These are phyloP conservation scores for Claviceps fusiformis DNA, from an alignment of 2,329 filamentous ascomycete species.

Conservation along the genomic window DNA sequence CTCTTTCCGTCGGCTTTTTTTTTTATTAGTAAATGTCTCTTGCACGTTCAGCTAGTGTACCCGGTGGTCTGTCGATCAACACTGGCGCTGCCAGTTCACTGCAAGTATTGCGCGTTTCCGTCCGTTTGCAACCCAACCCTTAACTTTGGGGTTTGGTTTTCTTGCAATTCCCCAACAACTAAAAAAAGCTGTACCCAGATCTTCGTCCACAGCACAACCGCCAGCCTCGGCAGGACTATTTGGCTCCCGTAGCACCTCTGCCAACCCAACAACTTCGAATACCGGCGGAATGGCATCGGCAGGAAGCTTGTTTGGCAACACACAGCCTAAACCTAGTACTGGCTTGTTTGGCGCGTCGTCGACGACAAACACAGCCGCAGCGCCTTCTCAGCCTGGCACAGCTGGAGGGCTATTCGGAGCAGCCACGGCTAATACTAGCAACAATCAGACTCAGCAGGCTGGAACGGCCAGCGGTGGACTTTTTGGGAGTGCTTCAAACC, in stretches of 20 bases:
- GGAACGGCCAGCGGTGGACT: background rate
- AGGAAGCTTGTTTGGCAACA: constrained; percentile 23
- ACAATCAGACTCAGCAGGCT: constrained; percentile 5
- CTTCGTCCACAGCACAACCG: constrained; percentile 17
- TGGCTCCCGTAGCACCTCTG: constrained; percentile 16
- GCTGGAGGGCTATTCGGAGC: constrained; percentile 16
- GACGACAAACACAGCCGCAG: constrained; percentile 8
- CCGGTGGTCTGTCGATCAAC: constrained; percentile 49
- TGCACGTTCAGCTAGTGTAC: constrained; percentile 44
- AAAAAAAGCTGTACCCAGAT: constrained; percentile 8
- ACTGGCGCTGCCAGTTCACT: constrained; percentile 43
- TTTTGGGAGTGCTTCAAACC: constrained; percentile 6
- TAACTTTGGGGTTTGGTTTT: background rate
- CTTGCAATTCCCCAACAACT: background rate
- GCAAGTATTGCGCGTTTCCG: constrained; percentile 14
- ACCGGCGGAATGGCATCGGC: constrained; percentile 22
- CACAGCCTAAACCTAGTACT: constrained; percentile 14
- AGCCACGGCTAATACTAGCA: constrained; percentile 8
- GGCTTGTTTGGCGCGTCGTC: constrained; percentile 19
- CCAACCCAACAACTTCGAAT: constrained; percentile 15
- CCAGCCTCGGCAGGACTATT: constrained; percentile 24
- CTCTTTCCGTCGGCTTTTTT: constrained; percentile 6
- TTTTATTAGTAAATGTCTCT: constrained; percentile 27
- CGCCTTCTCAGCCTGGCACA: constrained; percentile 9
- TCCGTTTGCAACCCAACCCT: too few species aligned